A percentile compares a stretch with the other conserved stretches of the same genome.
phyloP scores from a whole-genome alignment of 164 flowering plant species.

The Piper longum region DNA sequence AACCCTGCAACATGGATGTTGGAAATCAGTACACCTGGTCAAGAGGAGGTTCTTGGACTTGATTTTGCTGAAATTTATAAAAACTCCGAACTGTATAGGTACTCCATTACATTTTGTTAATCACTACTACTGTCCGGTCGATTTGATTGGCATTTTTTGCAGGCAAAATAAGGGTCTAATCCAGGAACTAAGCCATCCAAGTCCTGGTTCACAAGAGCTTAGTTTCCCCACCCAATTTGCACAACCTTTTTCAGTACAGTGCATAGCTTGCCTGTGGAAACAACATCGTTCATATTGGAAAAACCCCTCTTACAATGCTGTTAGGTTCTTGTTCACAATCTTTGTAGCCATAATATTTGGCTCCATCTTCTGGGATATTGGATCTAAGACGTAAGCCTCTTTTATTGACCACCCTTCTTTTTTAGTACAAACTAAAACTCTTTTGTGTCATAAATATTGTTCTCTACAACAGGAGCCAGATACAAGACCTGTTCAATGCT shows the following conservation, averaged over 20 bases:
- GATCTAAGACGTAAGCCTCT: slow-evolving; percentile 34
- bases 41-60: slow-evolving; percentile 20
- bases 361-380: slow-evolving; percentile 32
- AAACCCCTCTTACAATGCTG: slow-evolving; percentile 35
- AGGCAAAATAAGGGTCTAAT: slow-evolving; percentile 44
- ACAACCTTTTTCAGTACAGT: slow-evolving; percentile 32
- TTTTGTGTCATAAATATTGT: not conserved
- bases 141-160: slow-evolving; percentile 3
- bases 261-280: slow-evolving; percentile 51
- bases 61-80: slow-evolving; percentile 22
- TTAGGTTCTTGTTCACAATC: slow-evolving; percentile 29
- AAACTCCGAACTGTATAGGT: slow-evolving; percentile 23
- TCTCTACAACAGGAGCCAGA: slow-evolving; percentile 43
- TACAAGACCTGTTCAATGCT: slow-evolving; percentile 74
- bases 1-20: slow-evolving; percentile 50
- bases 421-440: not conserved
- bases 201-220: slow-evolving; percentile 30
- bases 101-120: not conserved
- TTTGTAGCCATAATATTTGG: slow-evolving; percentile 35
- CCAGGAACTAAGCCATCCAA: slow-evolving; percentile 28
- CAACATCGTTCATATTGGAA: slow-evolving; percentile 41
- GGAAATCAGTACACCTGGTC: slow-evolving; percentile 22
- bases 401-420: not conserved
- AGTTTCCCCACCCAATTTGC: slow-evolving; percentile 29
- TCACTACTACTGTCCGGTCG: not conserved